Evolutionary conservation across 1,139 yeast genomes (phyloP).

Genomic region (Pichia sp.): DNA sequence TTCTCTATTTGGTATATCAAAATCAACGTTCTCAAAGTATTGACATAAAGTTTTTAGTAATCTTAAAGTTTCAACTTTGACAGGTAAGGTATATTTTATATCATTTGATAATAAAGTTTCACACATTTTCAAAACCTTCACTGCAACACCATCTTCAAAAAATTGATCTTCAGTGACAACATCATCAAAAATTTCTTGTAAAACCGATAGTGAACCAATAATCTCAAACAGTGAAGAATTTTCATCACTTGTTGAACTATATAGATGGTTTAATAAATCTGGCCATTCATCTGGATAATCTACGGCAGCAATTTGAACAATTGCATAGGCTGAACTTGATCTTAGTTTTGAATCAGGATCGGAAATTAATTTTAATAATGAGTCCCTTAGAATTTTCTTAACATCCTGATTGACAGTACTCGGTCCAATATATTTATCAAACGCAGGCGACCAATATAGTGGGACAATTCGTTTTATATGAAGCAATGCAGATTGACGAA

Average conservation of each 20-base stretch:
- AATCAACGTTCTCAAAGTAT: constrained; percentile 49
- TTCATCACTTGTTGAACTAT: constrained; percentile 32
- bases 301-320: constrained; percentile 78
- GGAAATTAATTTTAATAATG: constrained; percentile 47
- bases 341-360: constrained; percentile 56
- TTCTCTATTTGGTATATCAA: constrained; percentile 20
- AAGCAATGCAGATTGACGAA: constrained; percentile 61
- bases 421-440: constrained; percentile 67
- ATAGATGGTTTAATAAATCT: constrained; percentile 46
- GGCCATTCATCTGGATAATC: constrained; percentile 99
- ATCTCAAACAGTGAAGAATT: constrained; percentile 32
- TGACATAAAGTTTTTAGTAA: constrained; percentile 48
- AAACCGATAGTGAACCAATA: constrained; percentile 62
- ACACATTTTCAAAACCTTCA: constrained; percentile 44
- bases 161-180: constrained; percentile 81
- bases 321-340: constrained; percentile 62
- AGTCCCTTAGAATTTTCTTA: constrained; percentile 44
- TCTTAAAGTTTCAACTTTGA: constrained; percentile 44
- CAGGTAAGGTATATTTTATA: constrained; percentile 22
- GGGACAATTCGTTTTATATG: constrained; percentile 68
- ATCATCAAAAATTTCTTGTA: constrained; percentile 80
- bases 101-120: constrained; percentile 38
- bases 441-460: constrained; percentile 79
- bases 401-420: constrained; percentile 40
- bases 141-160: constrained; percentile 66